Percentiles rank a stretch among this genome's conserved stretches.
Conservation (phyloP, 768 basidiomycete species). For the Naganishia friedmannii region DNA sequence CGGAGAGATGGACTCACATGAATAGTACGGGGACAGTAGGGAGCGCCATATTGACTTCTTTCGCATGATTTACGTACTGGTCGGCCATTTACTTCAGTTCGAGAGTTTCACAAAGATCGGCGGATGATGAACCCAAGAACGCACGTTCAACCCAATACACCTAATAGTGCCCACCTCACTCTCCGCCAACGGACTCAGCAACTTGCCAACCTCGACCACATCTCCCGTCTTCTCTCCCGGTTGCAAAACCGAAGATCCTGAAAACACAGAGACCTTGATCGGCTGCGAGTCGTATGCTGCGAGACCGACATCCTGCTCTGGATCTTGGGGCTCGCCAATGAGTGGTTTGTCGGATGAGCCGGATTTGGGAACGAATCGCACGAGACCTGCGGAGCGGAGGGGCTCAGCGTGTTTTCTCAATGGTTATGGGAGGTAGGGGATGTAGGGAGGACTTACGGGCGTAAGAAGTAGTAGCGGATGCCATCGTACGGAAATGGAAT, state of each 20-base stretch:
- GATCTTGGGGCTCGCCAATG: constrained; percentile 48
- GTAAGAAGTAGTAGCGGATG: constrained; percentile 8
- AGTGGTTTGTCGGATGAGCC: constrained; percentile 29
- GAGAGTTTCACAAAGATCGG: no score
- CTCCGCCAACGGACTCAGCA: constrained; percentile 45
- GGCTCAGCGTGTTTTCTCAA: no score
- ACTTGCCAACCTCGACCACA: constrained; percentile 36
- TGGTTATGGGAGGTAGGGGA: no score
- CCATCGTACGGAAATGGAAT: neutral
- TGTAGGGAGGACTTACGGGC: constrained; percentile 1
- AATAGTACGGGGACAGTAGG: constrained; percentile 49
- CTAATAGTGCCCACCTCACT: constrained; percentile 51
- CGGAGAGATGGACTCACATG: constrained; percentile 32
- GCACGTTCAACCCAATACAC: constrained; percentile 52
- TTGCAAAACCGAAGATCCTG: constrained; percentile 39
- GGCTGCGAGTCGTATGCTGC: constrained; percentile 40
- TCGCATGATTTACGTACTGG: constrained; percentile 48
- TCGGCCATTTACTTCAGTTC: no score
- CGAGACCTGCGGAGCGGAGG: constrained; percentile 33
- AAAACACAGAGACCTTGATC: constrained; percentile 46
- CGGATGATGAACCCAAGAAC: constrained; percentile 8
- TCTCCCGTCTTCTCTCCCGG: constrained; percentile 45
- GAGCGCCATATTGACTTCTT: constrained; percentile 45
- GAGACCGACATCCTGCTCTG: constrained; percentile 46
- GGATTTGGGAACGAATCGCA: constrained; percentile 44